These are phyloP conservation scores for Wickerhamomyces mucosus DNA, from an alignment of 805 yeast species.

Conservation along the genomic window DNA sequence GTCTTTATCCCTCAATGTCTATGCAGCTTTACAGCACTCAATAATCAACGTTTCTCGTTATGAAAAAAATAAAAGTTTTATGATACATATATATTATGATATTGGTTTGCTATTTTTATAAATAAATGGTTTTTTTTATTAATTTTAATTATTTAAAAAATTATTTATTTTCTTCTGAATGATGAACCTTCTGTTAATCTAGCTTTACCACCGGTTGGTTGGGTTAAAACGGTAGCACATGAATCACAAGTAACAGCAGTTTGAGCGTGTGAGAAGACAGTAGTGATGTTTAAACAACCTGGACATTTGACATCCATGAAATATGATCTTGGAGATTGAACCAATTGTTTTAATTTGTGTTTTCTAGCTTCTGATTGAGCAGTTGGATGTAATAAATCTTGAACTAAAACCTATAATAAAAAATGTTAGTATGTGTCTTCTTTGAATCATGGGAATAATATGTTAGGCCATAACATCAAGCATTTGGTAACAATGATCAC, in stretches of 20 bases:
- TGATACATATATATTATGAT: too few species aligned
- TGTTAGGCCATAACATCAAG: too few species aligned
- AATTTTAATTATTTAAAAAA: too few species aligned
- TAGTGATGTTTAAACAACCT: conserved; percentile 98
- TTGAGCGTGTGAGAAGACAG: conserved; percentile 99
- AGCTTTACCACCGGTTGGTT: conserved; percentile 99
- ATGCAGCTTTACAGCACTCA: too few species aligned
- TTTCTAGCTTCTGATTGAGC: conserved; percentile 94
- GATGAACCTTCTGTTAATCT: conserved; percentile 99
- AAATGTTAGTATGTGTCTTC: conserved; percentile 15
- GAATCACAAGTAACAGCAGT: conserved; percentile 99
- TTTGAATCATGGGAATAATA: too few species aligned
- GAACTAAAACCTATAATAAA: conserved; percentile 78
- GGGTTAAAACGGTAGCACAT: conserved; percentile 95
- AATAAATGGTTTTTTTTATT: too few species aligned
- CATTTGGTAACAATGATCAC: too few species aligned
- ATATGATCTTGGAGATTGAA: conserved; percentile 96
- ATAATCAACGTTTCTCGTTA: too few species aligned
- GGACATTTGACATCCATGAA: conserved; percentile 99
- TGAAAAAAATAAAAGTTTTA: too few species aligned
- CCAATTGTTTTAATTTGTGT: conserved; percentile 96
- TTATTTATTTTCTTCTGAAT: conserved; percentile 90
- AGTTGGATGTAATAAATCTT: conserved; percentile 97
- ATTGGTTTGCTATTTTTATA: too few species aligned
- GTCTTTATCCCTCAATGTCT: too few species aligned